A percentile compares a stretch with the other conserved stretches of the same genome.
These are phyloP conservation scores for Phaeolepiota aurea DNA, from an alignment of 768 basidiomycete genomes.

Conservation along the genomic window DNA sequence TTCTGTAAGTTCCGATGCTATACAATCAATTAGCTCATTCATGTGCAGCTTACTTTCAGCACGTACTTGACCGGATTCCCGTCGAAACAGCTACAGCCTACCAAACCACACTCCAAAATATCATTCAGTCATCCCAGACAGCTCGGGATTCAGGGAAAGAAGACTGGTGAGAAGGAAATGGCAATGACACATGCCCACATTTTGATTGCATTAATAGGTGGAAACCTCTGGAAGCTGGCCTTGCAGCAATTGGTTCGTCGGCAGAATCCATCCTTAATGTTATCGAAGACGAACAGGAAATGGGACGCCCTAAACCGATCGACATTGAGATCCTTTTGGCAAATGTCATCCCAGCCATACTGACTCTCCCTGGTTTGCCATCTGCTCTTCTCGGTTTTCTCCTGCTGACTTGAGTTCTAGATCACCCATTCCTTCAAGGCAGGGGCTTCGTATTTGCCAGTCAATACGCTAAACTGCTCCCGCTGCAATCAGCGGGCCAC, in stretches of 20 bases:
- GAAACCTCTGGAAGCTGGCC: constrained; percentile 80
- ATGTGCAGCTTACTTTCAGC: no score
- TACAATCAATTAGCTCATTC: neutral
- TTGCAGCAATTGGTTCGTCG: constrained; percentile 78
- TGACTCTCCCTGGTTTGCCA: constrained; percentile 57
- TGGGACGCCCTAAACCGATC: constrained; percentile 55
- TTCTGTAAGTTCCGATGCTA: constrained; percentile 35
- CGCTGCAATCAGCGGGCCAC: constrained; percentile 65
- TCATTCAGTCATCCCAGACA: constrained; percentile 50
- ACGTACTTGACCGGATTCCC: constrained; percentile 48
- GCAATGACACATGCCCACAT: no score
- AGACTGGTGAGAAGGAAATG: constrained; percentile 54
- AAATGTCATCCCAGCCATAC: constrained; percentile 70
- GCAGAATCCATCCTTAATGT: constrained; percentile 69
- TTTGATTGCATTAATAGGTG: no score
- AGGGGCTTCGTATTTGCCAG: constrained; percentile 93
- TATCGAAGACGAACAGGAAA: constrained; percentile 67
- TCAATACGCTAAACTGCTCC: constrained; percentile 72
- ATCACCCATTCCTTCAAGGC: constrained; percentile 89
- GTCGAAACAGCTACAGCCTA: constrained; percentile 43
- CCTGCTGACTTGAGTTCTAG: constrained; percentile 26
- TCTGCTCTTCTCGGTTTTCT: neutral
- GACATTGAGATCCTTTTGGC: constrained; percentile 73
- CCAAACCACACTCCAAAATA: constrained; percentile 42
- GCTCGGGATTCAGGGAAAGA: constrained; percentile 42